Percentiles rank a stretch among this genome's conserved stretches.
Evolutionary conservation across 2,329 filamentous ascomycete genomes (phyloP).

Genomic region (Chlorencoelia australis): DNA sequence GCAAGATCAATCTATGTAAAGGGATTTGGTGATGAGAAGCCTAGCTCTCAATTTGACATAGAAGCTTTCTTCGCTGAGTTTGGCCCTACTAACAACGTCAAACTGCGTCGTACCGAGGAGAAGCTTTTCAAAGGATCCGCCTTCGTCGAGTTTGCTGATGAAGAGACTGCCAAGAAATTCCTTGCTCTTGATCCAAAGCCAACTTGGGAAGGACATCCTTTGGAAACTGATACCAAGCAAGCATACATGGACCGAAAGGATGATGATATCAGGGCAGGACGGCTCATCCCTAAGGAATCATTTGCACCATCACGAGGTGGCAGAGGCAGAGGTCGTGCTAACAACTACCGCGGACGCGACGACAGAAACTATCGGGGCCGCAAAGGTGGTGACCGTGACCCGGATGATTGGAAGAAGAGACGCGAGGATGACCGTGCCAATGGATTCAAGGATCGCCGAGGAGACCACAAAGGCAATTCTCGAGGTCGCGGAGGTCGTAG

Average conservation of each 20-base stretch:
- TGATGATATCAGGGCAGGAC: constrained; percentile 60
- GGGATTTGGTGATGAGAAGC: constrained; percentile 80
- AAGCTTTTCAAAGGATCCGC: constrained; percentile 90
- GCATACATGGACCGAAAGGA: constrained; percentile 76
- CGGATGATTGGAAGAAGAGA: constrained; percentile 54
- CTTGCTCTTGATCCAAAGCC: constrained; percentile 70
- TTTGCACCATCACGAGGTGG: constrained; percentile 13
- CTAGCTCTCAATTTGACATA: constrained; percentile 82
- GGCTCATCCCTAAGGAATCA: constrained; percentile 46
- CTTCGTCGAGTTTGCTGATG: constrained; percentile 81
- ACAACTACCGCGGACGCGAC: constrained; percentile 24
- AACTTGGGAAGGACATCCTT: constrained; percentile 69
- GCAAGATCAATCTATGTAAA: constrained; percentile 80
- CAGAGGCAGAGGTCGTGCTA: constrained; percentile 8
- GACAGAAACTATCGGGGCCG: too few species aligned
- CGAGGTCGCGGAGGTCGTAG: constrained; percentile 26
- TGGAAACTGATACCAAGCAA: constrained; percentile 79
- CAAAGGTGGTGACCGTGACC: constrained; percentile 33
- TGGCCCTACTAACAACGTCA: constrained; percentile 71
- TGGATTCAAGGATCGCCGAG: constrained; percentile 38
- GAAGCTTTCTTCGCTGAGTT: constrained; percentile 82
- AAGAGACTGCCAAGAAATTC: constrained; percentile 73
- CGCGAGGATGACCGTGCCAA: constrained; percentile 51
- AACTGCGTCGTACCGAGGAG: constrained; percentile 66
- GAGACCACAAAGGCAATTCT: constrained; percentile 26